A percentile compares a stretch with the other conserved stretches of the same genome.
Conservation (phyloP, 306 rosid genomes). For the Mimosa pudica region DNA sequence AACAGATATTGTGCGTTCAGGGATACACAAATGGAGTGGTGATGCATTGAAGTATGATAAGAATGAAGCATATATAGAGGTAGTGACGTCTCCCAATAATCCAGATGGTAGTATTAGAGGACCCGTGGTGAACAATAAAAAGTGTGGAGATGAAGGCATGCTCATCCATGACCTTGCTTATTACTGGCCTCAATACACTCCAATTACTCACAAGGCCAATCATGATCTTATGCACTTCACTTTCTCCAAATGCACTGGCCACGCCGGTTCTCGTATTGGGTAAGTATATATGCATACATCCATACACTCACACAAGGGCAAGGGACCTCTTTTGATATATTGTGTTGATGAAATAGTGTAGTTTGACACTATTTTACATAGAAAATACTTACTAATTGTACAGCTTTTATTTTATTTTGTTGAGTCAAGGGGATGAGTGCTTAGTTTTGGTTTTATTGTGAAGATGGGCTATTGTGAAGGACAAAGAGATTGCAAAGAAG, state of each 20-base stretch:
- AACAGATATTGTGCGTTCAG: constrained; percentile 46
- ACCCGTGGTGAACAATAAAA: constrained; percentile 41
- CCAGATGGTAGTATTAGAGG: constrained; percentile 63
- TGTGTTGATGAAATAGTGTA: no score
- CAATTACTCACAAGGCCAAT: constrained; percentile 57
- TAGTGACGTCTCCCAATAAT: constrained; percentile 75
- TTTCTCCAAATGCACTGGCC: constrained; percentile 85
- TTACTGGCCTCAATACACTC: constrained; percentile 87
- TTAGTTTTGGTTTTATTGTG: constrained; percentile 16
- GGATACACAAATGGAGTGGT: constrained; percentile 70
- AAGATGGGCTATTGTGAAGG: constrained; percentile 86
- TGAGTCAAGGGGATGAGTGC: neutral
- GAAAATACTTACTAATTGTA: no score
- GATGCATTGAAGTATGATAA: constrained; percentile 56
- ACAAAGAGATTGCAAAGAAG: constrained; percentile 62
- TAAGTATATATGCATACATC: neutral
- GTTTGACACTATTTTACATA: no score
- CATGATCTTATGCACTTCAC: constrained; percentile 79
- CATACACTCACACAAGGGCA: no score
- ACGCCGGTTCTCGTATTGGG: constrained; percentile 92
- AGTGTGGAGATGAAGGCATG: constrained; percentile 41
- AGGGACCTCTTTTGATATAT: no score
- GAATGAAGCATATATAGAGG: constrained; percentile 65
- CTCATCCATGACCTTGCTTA: constrained; percentile 73
- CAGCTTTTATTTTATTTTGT: no score